These are phyloP conservation scores for Mallotus japonicus DNA, from an alignment of 441 rosid species.

Conservation along the genomic window DNA sequence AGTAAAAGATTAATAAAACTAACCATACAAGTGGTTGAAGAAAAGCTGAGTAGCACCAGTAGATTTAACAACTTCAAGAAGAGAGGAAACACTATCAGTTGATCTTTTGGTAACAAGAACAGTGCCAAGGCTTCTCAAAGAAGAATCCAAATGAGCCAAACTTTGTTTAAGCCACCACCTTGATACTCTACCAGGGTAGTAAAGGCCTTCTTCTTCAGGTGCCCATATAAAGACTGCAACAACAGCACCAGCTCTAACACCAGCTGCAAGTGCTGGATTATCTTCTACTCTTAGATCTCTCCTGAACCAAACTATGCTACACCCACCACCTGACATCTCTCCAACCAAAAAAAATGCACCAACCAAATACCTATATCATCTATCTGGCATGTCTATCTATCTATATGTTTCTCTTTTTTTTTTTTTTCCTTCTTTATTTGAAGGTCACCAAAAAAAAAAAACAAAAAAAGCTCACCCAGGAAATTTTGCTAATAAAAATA, in stretches of 20 bases:
- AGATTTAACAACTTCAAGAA: slow-evolving; percentile 72
- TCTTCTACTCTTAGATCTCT: slow-evolving; percentile 99
- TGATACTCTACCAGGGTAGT: slow-evolving; percentile 87
- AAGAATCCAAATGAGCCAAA: slow-evolving; percentile 82
- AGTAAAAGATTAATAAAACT: slow-evolving; percentile 24
- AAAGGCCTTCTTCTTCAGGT: slow-evolving; percentile 93
- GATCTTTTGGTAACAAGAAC: slow-evolving; percentile 80
- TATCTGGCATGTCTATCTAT: background rate
- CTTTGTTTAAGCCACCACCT: slow-evolving; percentile 99
- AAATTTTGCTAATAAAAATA: background rate
- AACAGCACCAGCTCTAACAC: slow-evolving; percentile 88
- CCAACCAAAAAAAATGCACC: slow-evolving; percentile 13
- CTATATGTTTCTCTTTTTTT: background rate
- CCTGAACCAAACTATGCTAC: slow-evolving; percentile 98
- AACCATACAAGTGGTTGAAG: slow-evolving; percentile 97
- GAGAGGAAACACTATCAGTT: slow-evolving; percentile 73
- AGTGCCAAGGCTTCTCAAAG: slow-evolving; percentile 86
- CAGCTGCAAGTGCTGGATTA: slow-evolving; percentile 90
- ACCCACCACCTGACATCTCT: slow-evolving; percentile 74
- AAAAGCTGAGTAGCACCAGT: slow-evolving; percentile 92
- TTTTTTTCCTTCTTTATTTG: background rate
- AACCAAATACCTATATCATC: slow-evolving; percentile 6
- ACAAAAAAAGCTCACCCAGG: too few species aligned
- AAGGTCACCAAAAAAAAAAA: too few species aligned
- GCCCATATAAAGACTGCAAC: slow-evolving; percentile 84